These are phyloP conservation scores for Penicillium sp. DNA, from an alignment of 2,329 filamentous ascomycete genomes.

Conservation along the genomic window DNA sequence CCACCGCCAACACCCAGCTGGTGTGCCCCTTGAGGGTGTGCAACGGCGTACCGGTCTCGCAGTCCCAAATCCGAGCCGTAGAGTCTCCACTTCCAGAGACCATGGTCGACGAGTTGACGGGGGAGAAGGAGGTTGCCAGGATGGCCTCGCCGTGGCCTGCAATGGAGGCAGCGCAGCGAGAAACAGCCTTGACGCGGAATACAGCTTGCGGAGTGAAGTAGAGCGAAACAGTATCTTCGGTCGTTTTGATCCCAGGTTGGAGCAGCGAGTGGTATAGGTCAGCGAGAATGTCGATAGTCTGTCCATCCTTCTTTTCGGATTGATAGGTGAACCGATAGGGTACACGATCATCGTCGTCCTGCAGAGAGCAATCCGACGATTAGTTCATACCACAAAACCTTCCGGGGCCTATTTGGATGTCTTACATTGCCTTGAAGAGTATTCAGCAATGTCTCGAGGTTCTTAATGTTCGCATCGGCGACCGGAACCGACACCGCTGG, in stretches of 20 bases:
- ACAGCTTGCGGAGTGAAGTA: constrained; percentile 82
- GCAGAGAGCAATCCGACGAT: not conserved
- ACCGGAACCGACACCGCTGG: constrained; percentile 75
- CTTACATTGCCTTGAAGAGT: constrained; percentile 74
- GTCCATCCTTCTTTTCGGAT: constrained; percentile 38
- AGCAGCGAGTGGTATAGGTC: constrained; percentile 55
- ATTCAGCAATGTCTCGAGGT: constrained; percentile 84
- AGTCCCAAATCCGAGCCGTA: constrained; percentile 92
- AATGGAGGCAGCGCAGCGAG: constrained; percentile 84
- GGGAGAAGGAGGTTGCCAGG: constrained; percentile 81
- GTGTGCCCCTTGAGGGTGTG: constrained; percentile 85
- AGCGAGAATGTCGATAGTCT: constrained; percentile 48
- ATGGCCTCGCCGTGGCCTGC: constrained; percentile 92
- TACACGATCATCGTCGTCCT: constrained; percentile 62
- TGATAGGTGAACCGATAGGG: constrained; percentile 68
- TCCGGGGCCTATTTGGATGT: not conserved
- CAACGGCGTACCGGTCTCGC: constrained; percentile 85
- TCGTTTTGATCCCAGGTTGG: constrained; percentile 54
- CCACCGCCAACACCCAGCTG: constrained; percentile 85
- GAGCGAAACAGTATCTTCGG: constrained; percentile 63
- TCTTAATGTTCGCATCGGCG: constrained; percentile 82
- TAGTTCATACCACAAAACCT: not conserved
- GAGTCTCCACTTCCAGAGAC: constrained; percentile 90
- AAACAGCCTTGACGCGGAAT: constrained; percentile 89
- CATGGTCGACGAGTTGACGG: constrained; percentile 71